Evolutionary conservation across 2,329 filamentous ascomycete species (phyloP).

Genomic region (Pyrenochaeta sp.): DNA sequence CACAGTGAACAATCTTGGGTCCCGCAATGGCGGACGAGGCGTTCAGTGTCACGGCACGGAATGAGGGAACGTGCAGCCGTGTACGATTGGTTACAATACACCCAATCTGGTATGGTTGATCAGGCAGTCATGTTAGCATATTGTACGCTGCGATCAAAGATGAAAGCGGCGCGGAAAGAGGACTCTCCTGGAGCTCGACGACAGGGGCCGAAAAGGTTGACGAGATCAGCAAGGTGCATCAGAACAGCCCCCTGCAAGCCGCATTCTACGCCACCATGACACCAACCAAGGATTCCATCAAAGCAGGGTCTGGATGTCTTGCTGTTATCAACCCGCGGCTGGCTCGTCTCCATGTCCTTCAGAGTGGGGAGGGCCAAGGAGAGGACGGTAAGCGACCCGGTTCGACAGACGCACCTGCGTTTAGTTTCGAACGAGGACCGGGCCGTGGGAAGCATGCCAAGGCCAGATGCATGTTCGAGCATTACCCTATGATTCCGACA

Average conservation of each 20-base stretch:
- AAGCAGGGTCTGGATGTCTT: slow-evolving; percentile 23
- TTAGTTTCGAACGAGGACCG: slow-evolving; percentile 37
- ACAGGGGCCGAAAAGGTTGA: slow-evolving; percentile 14
- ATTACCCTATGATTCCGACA: slow-evolving; percentile 36
- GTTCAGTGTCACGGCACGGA: slow-evolving; percentile 25
- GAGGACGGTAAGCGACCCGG: slow-evolving; percentile 34
- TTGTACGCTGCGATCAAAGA: slow-evolving; percentile 5
- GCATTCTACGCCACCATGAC: slow-evolving; percentile 33
- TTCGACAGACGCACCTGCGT: slow-evolving; percentile 23
- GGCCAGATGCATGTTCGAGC: slow-evolving; percentile 33
- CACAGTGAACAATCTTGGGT: slow-evolving; percentile 3
- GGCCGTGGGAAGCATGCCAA: slow-evolving; percentile 34
- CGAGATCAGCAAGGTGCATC: slow-evolving; percentile 21
- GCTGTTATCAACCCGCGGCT: slow-evolving; percentile 12
- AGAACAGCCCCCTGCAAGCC: slow-evolving; percentile 31
- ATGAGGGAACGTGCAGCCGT: slow-evolving; percentile 3
- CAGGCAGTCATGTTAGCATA: slow-evolving; percentile 3
- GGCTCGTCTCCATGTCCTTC: slow-evolving; percentile 15
- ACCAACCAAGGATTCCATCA: slow-evolving; percentile 30
- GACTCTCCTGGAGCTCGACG: slow-evolving; percentile 8
- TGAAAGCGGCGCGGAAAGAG: slow-evolving; percentile 14
- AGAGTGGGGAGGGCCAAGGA: slow-evolving; percentile 25
- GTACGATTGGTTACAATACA: too few relatives aligned
- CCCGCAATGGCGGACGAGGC: slow-evolving; percentile 16
- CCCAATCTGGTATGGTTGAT: too few relatives aligned